Percentiles rank a stretch among this genome's conserved stretches.
phyloP scores from a whole-genome alignment of 148 eudicot species.

The Persicaria maculosa region DNA sequence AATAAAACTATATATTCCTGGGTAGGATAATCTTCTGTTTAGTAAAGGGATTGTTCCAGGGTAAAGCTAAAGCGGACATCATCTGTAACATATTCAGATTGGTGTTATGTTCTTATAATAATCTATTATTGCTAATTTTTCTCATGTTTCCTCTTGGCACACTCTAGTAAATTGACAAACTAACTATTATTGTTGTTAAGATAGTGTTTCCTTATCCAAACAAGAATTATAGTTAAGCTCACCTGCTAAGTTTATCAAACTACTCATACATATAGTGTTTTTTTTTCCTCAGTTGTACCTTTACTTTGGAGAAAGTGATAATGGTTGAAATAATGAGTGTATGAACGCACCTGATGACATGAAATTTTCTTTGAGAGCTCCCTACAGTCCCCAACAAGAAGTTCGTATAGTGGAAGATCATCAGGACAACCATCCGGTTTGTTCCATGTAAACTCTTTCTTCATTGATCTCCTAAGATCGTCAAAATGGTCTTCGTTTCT shows the following conservation, averaged over 20 bases:
- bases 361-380: conserved; percentile 65
- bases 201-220: neutral
- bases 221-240: neutral
- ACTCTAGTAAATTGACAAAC: neutral
- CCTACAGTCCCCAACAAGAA: conserved; percentile 47
- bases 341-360: conserved; percentile 69
- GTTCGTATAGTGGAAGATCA: conserved; percentile 74
- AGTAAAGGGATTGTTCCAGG: too few species aligned
- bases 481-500: conserved; percentile 77
- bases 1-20: too few species aligned
- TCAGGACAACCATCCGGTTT: conserved; percentile 88
- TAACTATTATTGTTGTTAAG: neutral
- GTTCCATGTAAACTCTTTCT: conserved; percentile 68
- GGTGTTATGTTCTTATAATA: neutral
- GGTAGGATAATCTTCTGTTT: too few species aligned
- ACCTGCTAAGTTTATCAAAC: neutral
- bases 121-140: neutral
- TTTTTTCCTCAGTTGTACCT: too few species aligned
- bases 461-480: conserved; percentile 53
- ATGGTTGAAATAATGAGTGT: neutral
- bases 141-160: neutral
- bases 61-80: too few species aligned
- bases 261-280: too few species aligned
- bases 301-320: neutral
- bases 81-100: too few species aligned